phyloP scores from a whole-genome alignment of 1,139 yeast genomes.

The Debaryomyces udenii region DNA sequence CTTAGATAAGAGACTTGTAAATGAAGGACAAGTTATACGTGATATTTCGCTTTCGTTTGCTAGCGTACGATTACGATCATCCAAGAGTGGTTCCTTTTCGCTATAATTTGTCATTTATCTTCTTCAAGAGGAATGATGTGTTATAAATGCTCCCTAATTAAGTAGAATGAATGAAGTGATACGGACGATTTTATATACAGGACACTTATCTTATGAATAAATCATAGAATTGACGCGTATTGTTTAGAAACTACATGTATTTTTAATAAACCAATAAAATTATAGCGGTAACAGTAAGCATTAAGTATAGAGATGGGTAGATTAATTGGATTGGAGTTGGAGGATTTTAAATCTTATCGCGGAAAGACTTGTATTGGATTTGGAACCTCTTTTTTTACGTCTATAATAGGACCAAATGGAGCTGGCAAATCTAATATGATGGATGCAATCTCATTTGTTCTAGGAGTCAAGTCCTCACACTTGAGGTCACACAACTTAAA shows the following conservation, averaged over 20 bases:
- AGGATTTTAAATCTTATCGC: conserved; percentile 87
- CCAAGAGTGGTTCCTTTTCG: conserved; percentile 31
- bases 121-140: no score
- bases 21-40: conserved; percentile 26
- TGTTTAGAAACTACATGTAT: neutral
- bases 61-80: conserved; percentile 12
- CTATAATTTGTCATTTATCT: neutral
- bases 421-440: conserved; percentile 97
- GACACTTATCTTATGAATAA: neutral
- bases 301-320: conserved; percentile 63
- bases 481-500: conserved; percentile 73
- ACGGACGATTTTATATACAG: conserved; percentile 2
- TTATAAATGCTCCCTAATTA: no score
- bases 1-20: conserved; percentile 24
- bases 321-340: conserved; percentile 70
- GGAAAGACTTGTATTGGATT: conserved; percentile 79
- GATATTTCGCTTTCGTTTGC: conserved; percentile 23
- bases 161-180: neutral
- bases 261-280: neutral
- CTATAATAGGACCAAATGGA: conserved; percentile 97
- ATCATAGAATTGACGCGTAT: conserved; percentile 1
- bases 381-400: conserved; percentile 81
- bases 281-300: neutral
- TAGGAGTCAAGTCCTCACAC: conserved; percentile 80
- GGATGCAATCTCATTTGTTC: conserved; percentile 96